Conservation (phyloP, 2,329 filamentous ascomycete species). For the Mycosphaerella sp. region DNA sequence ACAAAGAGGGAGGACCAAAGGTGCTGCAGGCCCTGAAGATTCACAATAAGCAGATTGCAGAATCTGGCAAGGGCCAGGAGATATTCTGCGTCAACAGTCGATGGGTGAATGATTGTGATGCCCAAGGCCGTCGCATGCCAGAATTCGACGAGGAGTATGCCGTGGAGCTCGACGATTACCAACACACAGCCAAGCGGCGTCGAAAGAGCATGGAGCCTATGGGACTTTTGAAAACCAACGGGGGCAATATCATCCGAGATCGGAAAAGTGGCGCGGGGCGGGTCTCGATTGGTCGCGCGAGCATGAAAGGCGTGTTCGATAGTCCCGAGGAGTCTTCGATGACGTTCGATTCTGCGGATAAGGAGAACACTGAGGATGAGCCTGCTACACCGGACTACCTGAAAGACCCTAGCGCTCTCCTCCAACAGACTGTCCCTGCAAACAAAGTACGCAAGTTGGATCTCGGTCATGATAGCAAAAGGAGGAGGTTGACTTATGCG, state of each 20-base stretch:
- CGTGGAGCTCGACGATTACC: slow-evolving; percentile 31
- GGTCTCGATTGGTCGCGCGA: slow-evolving; percentile 24
- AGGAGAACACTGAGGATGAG: slow-evolving; percentile 26
- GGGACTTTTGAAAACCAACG: slow-evolving; percentile 27
- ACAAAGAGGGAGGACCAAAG: slow-evolving; percentile 35
- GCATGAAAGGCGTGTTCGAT: slow-evolving; percentile 15
- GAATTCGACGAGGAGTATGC: slow-evolving; percentile 31
- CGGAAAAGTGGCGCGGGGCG: slow-evolving; percentile 29
- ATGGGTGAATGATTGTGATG: slow-evolving; percentile 35
- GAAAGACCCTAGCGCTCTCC: slow-evolving; percentile 24
- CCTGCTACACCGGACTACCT: slow-evolving; percentile 31
- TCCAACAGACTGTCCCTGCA: slow-evolving; percentile 34
- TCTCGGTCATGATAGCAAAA: slow-evolving; percentile 20
- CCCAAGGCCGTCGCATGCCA: slow-evolving; percentile 26
- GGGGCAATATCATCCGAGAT: slow-evolving; percentile 31
- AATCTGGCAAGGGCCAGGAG: slow-evolving; percentile 19
- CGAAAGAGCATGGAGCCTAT: slow-evolving; percentile 36
- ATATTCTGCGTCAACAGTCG: slow-evolving; percentile 36
- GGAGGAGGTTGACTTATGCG: slow-evolving; percentile 30
- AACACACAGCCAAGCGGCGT: slow-evolving; percentile 28
- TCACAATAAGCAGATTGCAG: slow-evolving; percentile 30
- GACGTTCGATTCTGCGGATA: slow-evolving; percentile 13
- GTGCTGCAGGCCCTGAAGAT: slow-evolving; percentile 31
- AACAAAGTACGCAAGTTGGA: slow-evolving; percentile 32
- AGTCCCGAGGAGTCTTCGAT: not conserved